Conservation (phyloP, 371 early-diverging fungal species). For the Actinomortierella wolfii region DNA sequence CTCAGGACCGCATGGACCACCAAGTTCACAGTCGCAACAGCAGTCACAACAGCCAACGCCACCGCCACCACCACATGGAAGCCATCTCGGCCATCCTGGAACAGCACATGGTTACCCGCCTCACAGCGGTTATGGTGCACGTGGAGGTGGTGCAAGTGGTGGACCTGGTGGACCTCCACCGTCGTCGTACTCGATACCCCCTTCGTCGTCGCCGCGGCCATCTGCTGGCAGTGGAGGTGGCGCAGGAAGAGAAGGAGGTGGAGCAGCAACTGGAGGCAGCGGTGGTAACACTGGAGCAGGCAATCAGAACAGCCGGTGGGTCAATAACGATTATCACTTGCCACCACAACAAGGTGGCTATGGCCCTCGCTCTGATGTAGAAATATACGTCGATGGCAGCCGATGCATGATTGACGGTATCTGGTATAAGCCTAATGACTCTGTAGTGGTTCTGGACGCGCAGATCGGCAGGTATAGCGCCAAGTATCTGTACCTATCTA, state of each 20-base stretch:
- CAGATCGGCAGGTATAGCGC: conserved; percentile 38
- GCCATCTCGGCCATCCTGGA: conserved; percentile 9
- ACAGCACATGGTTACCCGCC: conserved; percentile 26
- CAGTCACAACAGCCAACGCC: conserved; percentile 7
- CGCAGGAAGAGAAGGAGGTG: too few species aligned
- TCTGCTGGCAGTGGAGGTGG: too few species aligned
- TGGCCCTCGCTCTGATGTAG: conserved; percentile 24
- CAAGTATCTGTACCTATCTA: conserved; percentile 25
- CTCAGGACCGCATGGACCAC: background rate
- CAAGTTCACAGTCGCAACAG: conserved; percentile 4
- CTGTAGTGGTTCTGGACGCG: conserved; percentile 41
- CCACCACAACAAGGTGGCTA: conserved; percentile 15
- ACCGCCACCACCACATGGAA: conserved; percentile 12
- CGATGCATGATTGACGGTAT: conserved; percentile 43
- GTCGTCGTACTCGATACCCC: conserved; percentile 7
- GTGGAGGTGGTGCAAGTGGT: too few species aligned
- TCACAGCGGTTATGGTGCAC: background rate
- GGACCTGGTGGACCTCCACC: background rate
- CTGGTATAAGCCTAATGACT: conserved; percentile 37
- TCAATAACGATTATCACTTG: conserved; percentile 21
- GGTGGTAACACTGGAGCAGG: too few species aligned
- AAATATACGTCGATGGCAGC: conserved; percentile 37
- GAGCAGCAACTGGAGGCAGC: too few species aligned
- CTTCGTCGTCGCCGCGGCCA: conserved; percentile 11
- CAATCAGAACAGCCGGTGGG: conserved; percentile 17